Evolutionary conservation across 2,329 filamentous ascomycete species (phyloP).

Genomic region (Epichloe sylvatica): DNA sequence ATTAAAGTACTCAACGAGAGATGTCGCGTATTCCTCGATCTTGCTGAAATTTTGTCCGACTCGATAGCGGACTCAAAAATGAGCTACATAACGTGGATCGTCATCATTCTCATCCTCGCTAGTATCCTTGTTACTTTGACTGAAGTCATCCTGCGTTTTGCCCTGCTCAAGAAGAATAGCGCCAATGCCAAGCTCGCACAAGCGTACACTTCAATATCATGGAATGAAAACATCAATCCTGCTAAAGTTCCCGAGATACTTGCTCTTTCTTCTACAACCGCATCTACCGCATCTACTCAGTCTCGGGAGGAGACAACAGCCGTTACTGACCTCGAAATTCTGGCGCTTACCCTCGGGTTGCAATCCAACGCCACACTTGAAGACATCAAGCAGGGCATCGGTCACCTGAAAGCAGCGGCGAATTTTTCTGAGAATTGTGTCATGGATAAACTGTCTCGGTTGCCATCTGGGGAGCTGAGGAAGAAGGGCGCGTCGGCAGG

Average conservation of each 20-base stretch:
- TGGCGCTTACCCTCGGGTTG: slow-evolving; percentile 22
- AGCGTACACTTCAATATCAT: slow-evolving; percentile 6
- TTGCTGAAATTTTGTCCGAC: slow-evolving; percentile 88
- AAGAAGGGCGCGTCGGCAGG: background rate
- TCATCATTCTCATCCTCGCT: slow-evolving; percentile 83
- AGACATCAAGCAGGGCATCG: slow-evolving; percentile 21
- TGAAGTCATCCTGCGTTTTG: slow-evolving; percentile 79
- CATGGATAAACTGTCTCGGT: background rate
- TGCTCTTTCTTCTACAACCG: slow-evolving; percentile 7
- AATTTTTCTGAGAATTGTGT: background rate
- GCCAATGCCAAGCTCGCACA: slow-evolving; percentile 8
- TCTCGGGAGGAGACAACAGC: slow-evolving; percentile 7
- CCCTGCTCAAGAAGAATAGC: slow-evolving; percentile 39
- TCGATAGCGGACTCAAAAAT: slow-evolving; percentile 89
- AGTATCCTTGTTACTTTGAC: slow-evolving; percentile 83
- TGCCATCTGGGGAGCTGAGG: background rate
- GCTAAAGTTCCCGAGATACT: slow-evolving; percentile 9
- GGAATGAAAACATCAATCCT: slow-evolving; percentile 6
- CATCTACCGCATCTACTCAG: background rate
- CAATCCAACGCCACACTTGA: slow-evolving; percentile 21
- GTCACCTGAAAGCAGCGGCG: slow-evolving; percentile 14
- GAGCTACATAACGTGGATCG: slow-evolving; percentile 94
- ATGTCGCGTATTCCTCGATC: slow-evolving; percentile 88
- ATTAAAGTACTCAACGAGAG: slow-evolving; percentile 96
- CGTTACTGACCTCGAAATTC: slow-evolving; percentile 20